These are phyloP conservation scores for Neurospora sp. DNA, from an alignment of 2,329 filamentous ascomycete genomes.

Conservation along the genomic window DNA sequence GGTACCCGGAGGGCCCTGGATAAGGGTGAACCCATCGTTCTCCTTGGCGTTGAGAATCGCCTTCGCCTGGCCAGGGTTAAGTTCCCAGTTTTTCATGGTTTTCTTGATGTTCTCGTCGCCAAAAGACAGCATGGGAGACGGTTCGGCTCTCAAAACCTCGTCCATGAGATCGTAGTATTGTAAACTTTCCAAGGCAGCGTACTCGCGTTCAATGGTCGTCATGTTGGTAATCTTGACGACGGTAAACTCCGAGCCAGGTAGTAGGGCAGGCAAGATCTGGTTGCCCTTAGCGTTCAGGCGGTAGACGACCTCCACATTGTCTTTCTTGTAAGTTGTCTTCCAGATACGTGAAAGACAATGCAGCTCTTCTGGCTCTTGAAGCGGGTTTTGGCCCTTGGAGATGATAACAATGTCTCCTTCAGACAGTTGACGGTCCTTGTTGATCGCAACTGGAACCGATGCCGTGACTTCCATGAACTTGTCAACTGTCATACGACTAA, in stretches of 20 bases:
- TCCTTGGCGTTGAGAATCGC: slow-evolving; percentile 87
- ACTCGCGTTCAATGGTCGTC: slow-evolving; percentile 91
- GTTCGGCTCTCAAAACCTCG: slow-evolving; percentile 76
- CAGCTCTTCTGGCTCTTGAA: slow-evolving; percentile 53
- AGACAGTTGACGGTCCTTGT: slow-evolving; percentile 60
- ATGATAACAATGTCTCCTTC: slow-evolving; percentile 88
- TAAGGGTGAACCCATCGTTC: slow-evolving; percentile 93
- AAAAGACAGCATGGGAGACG: slow-evolving; percentile 79
- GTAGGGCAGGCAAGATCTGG: slow-evolving; percentile 52
- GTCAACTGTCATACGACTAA: slow-evolving; percentile 83
- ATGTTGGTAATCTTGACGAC: slow-evolving; percentile 85
- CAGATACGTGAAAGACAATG: slow-evolving; percentile 84
- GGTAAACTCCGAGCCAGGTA: slow-evolving; percentile 59
- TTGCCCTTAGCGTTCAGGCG: slow-evolving; percentile 62
- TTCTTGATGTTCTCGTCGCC: slow-evolving; percentile 60
- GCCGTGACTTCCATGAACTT: slow-evolving; percentile 88
- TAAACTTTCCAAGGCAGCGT: slow-evolving; percentile 78
- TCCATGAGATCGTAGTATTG: slow-evolving; percentile 95
- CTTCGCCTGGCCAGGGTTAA: slow-evolving; percentile 84
- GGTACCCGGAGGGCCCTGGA: slow-evolving; percentile 92
- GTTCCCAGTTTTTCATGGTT: slow-evolving; percentile 65
- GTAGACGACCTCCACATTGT: slow-evolving; percentile 74
- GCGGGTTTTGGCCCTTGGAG: slow-evolving; percentile 62
- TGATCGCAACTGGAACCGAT: slow-evolving; percentile 60
- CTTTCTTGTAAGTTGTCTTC: slow-evolving; percentile 71